Evolutionary conservation across 306 rosid species (phyloP).

Genomic region (Betula pendula): DNA sequence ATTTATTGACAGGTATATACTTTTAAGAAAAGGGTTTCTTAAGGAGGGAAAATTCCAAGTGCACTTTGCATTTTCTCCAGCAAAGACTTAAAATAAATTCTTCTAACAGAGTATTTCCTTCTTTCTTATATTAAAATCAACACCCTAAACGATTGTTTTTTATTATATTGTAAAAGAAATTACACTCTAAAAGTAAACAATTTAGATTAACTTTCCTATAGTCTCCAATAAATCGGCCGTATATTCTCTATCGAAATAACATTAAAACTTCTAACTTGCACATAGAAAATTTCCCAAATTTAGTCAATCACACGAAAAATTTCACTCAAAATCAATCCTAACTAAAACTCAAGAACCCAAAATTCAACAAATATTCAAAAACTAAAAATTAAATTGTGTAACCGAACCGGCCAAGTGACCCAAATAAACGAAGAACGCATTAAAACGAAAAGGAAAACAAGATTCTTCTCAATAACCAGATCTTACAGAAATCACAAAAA

Average conservation of each 20-base stretch:
- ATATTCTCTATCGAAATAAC: not conserved
- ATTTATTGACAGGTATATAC: not conserved
- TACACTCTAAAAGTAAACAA: not conserved
- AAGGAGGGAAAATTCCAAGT: not conserved
- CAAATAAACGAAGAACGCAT: not conserved
- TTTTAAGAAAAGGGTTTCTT: not conserved
- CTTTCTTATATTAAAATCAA: not conserved
- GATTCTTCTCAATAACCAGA: not conserved
- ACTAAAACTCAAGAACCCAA: not conserved
- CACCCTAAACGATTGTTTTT: not conserved
- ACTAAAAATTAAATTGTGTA: not conserved
- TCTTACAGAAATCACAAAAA: not conserved
- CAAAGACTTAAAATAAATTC: not conserved
- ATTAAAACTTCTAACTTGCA: not conserved
- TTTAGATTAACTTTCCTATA: not conserved
- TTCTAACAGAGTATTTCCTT: not conserved
- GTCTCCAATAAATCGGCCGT: not conserved
- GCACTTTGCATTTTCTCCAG: not conserved
- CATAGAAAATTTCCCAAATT: not conserved
- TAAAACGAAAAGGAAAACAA: not conserved
- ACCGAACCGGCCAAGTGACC: not conserved
- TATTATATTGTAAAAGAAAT: not conserved
- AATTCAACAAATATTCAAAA: not conserved
- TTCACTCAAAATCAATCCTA: not conserved
- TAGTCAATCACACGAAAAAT: not conserved